Evolutionary conservation across 2,329 filamentous ascomycete genomes (phyloP).

Genomic region (Fusarium camptoceras): DNA sequence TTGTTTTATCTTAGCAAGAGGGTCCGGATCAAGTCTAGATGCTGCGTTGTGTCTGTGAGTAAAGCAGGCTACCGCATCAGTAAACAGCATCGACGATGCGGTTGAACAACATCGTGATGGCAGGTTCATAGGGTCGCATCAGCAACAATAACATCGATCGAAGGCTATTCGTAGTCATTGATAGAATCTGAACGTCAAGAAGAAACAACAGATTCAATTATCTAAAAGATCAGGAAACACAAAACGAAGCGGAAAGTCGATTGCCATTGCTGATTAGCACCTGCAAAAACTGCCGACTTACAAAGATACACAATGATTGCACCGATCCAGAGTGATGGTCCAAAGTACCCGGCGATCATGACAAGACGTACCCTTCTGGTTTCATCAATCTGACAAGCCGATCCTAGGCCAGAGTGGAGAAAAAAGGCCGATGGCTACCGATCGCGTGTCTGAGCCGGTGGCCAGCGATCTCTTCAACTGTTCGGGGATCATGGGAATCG

Average conservation of each 20-base stretch:
- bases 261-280: background rate
- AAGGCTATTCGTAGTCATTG: slow-evolving; percentile 1
- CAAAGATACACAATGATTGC: slow-evolving; percentile 12
- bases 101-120: background rate
- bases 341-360: slow-evolving; percentile 23
- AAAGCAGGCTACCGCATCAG: background rate
- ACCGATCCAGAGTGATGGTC: slow-evolving; percentile 26
- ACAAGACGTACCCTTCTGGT: background rate
- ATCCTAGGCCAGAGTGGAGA: slow-evolving; percentile 10
- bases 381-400: slow-evolving; percentile 22
- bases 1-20: background rate
- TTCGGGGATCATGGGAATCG: slow-evolving; percentile 32
- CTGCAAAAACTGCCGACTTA: slow-evolving; percentile 8
- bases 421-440: slow-evolving; percentile 30
- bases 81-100: slow-evolving; percentile 3
- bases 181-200: slow-evolving; percentile 5
- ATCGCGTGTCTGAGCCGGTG: slow-evolving; percentile 35
- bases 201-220: background rate
- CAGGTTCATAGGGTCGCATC: background rate
- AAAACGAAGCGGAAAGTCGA: background rate
- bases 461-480: slow-evolving; percentile 41
- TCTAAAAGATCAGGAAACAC: background rate
- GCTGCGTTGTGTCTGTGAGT: background rate
- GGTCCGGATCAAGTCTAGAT: slow-evolving; percentile 5
- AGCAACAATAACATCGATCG: slow-evolving; percentile 13